Evolutionary conservation across 352 stramenopile genomes (phyloP).

Genomic region (Elongisporangium undulatum): DNA sequence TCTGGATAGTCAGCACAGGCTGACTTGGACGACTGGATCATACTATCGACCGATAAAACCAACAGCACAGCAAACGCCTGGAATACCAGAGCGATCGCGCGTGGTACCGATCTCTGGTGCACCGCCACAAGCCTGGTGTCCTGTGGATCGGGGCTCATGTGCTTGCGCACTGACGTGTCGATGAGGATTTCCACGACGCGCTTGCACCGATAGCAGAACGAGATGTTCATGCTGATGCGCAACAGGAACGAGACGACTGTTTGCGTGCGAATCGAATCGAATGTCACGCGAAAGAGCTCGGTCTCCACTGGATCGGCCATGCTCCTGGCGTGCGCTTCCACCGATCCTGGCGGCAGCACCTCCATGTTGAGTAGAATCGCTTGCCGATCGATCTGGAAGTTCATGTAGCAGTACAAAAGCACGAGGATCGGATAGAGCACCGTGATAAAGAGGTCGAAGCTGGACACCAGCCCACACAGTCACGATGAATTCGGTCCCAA

Average conservation of each 20-base stretch:
- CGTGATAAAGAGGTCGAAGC: constrained; percentile 45
- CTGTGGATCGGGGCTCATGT: constrained; percentile 11
- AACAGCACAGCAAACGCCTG: constrained; percentile 25
- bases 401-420: constrained; percentile 27
- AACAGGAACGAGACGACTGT: constrained; percentile 16
- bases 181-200: constrained; percentile 25
- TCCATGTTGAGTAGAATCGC: constrained; percentile 20
- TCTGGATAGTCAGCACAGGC: constrained; percentile 18
- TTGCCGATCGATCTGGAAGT: constrained; percentile 39
- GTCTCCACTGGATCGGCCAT: constrained; percentile 32
- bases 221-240: constrained; percentile 29
- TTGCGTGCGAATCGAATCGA: constrained; percentile 29
- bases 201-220: constrained; percentile 18
- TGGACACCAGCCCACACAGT: neutral
- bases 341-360: constrained; percentile 19
- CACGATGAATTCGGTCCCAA: neutral
- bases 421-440: constrained; percentile 37
- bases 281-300: constrained; percentile 21
- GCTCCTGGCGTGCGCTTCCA: constrained; percentile 26
- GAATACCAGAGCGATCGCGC: constrained; percentile 37
- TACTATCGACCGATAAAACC: constrained; percentile 14
- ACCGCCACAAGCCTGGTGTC: constrained; percentile 19
- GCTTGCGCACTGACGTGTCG: constrained; percentile 6
- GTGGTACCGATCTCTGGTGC: constrained; percentile 7
- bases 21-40: constrained; percentile 12